Percentiles rank a stretch among this genome's conserved stretches.
Evolutionary conservation across 805 yeast species (phyloP).

Genomic region (Isabelozyma gotoi): DNA sequence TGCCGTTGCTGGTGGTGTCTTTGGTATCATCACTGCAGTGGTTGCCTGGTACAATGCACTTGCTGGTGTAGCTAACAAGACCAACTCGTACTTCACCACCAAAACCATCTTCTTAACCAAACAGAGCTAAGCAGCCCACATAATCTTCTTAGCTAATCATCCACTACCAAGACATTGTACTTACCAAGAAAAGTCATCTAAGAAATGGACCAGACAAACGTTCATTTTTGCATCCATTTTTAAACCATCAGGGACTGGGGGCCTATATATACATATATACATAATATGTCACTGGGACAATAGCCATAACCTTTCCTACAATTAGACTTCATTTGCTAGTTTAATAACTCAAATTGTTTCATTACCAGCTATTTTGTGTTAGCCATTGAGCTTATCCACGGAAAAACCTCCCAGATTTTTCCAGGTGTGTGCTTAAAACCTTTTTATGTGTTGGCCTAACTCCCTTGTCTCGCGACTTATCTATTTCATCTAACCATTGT

Average conservation of each 20-base stretch:
- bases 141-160: too few species aligned
- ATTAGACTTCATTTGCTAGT: background rate
- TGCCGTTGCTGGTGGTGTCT: slow-evolving; percentile 59
- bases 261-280: background rate
- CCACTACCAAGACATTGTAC: too few species aligned
- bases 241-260: background rate
- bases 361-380: background rate
- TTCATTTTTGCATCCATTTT: too few species aligned
- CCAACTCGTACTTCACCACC: slow-evolving; percentile 58
- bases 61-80: slow-evolving; percentile 58
- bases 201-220: too few species aligned
- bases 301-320: background rate
- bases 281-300: background rate
- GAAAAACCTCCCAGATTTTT: background rate
- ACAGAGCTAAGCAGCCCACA: background rate
- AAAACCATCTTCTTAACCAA: slow-evolving; percentile 49
- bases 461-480: too few species aligned
- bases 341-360: background rate
- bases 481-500: too few species aligned
- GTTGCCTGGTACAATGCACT: slow-evolving; percentile 64
- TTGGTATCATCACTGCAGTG: slow-evolving; percentile 56
- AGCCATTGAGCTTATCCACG: background rate
- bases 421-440: too few species aligned
- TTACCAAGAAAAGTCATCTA: background rate
- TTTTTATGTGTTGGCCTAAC: too few species aligned